These are phyloP conservation scores for Hymenotorrendiella dingleyae DNA, from an alignment of 2,329 filamentous ascomycete species.

Conservation along the genomic window DNA sequence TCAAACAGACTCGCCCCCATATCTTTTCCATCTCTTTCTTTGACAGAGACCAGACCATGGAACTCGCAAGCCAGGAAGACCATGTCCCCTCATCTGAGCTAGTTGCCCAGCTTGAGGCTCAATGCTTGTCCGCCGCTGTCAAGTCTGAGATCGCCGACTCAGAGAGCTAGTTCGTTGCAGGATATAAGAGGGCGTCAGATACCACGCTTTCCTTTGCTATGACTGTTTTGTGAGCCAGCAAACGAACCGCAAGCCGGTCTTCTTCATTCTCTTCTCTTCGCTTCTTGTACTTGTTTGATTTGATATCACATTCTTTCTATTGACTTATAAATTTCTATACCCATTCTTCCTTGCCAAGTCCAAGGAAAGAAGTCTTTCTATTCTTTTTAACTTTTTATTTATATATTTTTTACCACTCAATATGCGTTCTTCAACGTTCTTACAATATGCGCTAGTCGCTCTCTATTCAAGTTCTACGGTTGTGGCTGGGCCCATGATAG, in stretches of 20 bases:
- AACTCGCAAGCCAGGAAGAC: too few relatives aligned
- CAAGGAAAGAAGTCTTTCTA: too few relatives aligned
- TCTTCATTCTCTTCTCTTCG: background rate
- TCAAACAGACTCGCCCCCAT: too few relatives aligned
- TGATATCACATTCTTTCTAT: conserved; percentile 19
- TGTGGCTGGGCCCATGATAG: conserved; percentile 14
- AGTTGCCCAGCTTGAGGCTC: background rate
- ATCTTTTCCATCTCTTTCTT: too few relatives aligned
- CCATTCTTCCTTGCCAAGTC: too few relatives aligned
- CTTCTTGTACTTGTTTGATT: conserved; percentile 12
- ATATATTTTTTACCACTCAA: conserved; percentile 9
- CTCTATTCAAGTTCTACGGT: conserved; percentile 16
- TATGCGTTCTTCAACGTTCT: conserved; percentile 19
- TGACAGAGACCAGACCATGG: too few relatives aligned
- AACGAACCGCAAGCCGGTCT: background rate
- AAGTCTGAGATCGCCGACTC: background rate
- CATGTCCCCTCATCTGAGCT: background rate
- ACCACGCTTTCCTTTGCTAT: too few relatives aligned
- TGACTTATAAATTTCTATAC: too few relatives aligned
- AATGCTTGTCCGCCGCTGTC: background rate
- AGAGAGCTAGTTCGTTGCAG: background rate
- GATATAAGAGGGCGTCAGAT: too few relatives aligned
- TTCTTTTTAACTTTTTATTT: background rate
- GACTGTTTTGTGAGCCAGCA: background rate
- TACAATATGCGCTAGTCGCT: conserved; percentile 20